Evolutionary conservation across 2,329 filamentous ascomycete genomes (phyloP).

Genomic region (Fusarium odoratissimum): DNA sequence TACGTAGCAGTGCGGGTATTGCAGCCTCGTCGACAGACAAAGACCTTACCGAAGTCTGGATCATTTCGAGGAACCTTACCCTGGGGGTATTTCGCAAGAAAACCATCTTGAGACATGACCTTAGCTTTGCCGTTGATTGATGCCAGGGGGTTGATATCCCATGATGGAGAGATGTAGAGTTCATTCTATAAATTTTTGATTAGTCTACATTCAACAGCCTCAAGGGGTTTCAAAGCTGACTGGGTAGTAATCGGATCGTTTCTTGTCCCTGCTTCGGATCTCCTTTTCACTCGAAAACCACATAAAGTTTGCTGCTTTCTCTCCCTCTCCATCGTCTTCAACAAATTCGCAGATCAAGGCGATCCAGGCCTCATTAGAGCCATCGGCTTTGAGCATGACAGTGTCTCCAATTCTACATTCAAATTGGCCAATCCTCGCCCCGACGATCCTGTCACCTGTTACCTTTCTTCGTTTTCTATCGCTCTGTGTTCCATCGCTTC

Average conservation of each 20-base stretch:
- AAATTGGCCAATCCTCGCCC: constrained; percentile 84
- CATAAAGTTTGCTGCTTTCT: constrained; percentile 89
- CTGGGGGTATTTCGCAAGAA: constrained; percentile 75
- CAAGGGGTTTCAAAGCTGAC: constrained; percentile 54
- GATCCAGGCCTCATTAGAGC: constrained; percentile 89
- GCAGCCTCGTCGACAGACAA: constrained; percentile 89
- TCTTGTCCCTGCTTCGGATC: constrained; percentile 84
- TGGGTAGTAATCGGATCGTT: constrained; percentile 80
- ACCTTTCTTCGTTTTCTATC: constrained; percentile 53
- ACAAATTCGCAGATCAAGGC: constrained; percentile 87
- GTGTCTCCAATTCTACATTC: constrained; percentile 84
- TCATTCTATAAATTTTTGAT: constrained; percentile 71
- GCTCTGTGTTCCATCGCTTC: constrained; percentile 43
- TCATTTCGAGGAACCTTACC: constrained; percentile 80
- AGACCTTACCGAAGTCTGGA: constrained; percentile 83
- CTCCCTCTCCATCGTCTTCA: constrained; percentile 71
- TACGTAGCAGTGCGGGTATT: constrained; percentile 91
- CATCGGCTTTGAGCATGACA: constrained; percentile 88
- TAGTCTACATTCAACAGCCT: neutral
- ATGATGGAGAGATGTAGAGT: constrained; percentile 88
- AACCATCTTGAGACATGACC: constrained; percentile 78
- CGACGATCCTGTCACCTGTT: constrained; percentile 70
- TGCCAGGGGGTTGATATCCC: constrained; percentile 85
- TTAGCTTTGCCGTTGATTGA: constrained; percentile 92
- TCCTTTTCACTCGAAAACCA: constrained; percentile 97